phyloP scores from a whole-genome alignment of 192 early-diverging fungal species.

The Glomus cerebriforme region DNA sequence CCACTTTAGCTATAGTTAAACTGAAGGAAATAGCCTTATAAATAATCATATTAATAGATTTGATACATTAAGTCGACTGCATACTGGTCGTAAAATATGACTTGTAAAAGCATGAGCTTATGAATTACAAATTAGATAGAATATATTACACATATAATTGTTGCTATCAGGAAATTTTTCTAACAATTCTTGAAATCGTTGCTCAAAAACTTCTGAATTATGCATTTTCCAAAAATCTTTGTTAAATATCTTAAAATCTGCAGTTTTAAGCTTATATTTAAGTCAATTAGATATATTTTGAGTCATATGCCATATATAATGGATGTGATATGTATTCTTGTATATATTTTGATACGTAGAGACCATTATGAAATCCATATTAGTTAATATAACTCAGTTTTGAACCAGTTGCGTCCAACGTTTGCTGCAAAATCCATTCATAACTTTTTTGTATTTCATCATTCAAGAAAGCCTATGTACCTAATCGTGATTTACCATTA shows the following conservation, averaged over 20 bases:
- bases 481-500: not conserved
- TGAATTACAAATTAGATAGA: not conserved
- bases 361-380: not conserved
- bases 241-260: too few species aligned
- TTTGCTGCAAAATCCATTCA: not conserved
- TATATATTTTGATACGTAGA: not conserved
- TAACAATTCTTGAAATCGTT: not conserved
- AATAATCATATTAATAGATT: not conserved
- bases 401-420: not conserved
- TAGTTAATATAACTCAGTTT: not conserved
- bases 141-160: not conserved
- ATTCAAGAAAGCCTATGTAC: not conserved
- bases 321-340: not conserved
- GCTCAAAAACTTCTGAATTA: not conserved
- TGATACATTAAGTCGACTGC: conserved; percentile 25
- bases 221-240: not conserved
- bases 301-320: not conserved
- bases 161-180: not conserved
- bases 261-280: not conserved
- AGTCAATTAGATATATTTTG: not conserved
- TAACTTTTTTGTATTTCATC: not conserved
- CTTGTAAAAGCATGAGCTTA: conserved; percentile 9
- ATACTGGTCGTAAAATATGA: conserved; percentile 14
- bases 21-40: not conserved
- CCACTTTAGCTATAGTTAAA: not conserved